Conservation (phyloP, 2,329 filamentous ascomycete genomes). For the Colletotrichum kahawae region DNA sequence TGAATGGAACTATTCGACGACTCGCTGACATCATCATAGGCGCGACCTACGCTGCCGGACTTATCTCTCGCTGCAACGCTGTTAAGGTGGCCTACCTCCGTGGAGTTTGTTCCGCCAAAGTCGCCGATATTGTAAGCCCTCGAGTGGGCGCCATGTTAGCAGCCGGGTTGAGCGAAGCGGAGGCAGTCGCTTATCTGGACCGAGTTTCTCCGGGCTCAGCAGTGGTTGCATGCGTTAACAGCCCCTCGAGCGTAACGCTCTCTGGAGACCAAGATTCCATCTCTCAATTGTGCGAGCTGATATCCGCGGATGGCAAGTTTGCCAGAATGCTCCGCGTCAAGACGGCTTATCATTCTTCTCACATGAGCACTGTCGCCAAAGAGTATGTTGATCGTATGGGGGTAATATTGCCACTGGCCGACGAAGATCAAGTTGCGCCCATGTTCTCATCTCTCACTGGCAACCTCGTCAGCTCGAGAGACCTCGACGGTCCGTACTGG, state of each 20-base stretch:
- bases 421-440: slow-evolving; percentile 30
- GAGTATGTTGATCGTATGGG: neutral
- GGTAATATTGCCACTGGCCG: slow-evolving; percentile 9
- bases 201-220: slow-evolving; percentile 23
- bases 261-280: slow-evolving; percentile 20
- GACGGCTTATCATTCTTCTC: slow-evolving; percentile 5
- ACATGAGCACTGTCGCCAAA: slow-evolving; percentile 50
- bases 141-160: slow-evolving; percentile 34
- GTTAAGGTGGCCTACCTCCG: slow-evolving; percentile 36
- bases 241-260: slow-evolving; percentile 38
- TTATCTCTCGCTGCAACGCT: slow-evolving; percentile 30
- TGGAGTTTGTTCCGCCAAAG: slow-evolving; percentile 23
- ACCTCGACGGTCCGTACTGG: slow-evolving; percentile 29
- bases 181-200: slow-evolving; percentile 2
- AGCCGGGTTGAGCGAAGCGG: slow-evolving; percentile 26
- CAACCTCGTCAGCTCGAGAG: slow-evolving; percentile 27
- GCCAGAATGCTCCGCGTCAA: slow-evolving; percentile 20
- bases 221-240: slow-evolving; percentile 42
- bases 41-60: slow-evolving; percentile 47
- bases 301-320: slow-evolving; percentile 23
- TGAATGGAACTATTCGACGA: fast-evolving
- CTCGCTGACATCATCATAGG: neutral
- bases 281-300: slow-evolving; percentile 25
- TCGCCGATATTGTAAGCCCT: neutral
- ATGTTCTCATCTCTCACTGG: slow-evolving; percentile 13